Conservation (phyloP, 805 yeast species). For the Maudiozyma serrabonitensis region DNA sequence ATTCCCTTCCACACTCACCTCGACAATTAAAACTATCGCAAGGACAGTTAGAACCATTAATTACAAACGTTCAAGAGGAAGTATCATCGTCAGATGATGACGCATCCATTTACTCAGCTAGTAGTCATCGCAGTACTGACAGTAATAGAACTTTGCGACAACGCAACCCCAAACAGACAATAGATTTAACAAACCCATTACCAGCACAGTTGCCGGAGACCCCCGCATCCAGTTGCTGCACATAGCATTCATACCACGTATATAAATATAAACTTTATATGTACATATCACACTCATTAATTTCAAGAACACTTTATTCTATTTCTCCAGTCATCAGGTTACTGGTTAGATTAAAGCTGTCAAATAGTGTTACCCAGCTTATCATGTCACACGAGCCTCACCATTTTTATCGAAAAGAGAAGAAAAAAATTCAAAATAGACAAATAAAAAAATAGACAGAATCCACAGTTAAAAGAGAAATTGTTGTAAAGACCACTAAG, state of each 20-base stretch:
- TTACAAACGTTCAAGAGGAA: neutral
- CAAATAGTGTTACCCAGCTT: too few species aligned
- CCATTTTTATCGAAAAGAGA: too few species aligned
- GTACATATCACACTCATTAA: neutral
- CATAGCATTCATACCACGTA: neutral
- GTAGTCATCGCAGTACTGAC: neutral
- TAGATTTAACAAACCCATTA: neutral
- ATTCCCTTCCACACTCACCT: neutral
- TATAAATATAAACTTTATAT: neutral
- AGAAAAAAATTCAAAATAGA: too few species aligned
- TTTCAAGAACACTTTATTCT: neutral
- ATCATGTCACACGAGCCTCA: too few species aligned
- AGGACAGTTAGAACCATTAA: neutral
- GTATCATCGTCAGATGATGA: conserved; percentile 2
- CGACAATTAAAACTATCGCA: neutral
- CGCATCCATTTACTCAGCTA: neutral
- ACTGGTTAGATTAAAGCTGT: neutral
- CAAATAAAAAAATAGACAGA: too few species aligned
- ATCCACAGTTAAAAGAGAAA: too few species aligned
- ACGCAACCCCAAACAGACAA: neutral
- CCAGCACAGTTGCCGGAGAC: neutral
- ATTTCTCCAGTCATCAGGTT: neutral
- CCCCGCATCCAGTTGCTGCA: neutral
- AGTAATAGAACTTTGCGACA: neutral
- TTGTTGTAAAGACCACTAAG: too few species aligned